Conservation (phyloP, 2,329 filamentous ascomycete genomes). For the Trichoderma aggressivum region DNA sequence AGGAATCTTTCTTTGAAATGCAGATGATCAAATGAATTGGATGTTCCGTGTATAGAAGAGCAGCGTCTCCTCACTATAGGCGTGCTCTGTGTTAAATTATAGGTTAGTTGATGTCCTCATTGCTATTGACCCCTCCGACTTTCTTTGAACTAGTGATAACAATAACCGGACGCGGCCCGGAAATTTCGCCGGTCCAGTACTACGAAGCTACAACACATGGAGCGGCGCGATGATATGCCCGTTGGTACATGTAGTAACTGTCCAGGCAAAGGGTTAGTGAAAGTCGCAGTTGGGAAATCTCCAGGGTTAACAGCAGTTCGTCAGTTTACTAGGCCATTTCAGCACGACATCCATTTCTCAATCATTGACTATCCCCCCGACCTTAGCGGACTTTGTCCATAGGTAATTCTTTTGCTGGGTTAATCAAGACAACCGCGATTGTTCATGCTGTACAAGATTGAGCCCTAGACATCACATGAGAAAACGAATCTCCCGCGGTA, state of each 20-base stretch:
- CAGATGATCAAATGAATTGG: neutral
- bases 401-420: neutral
- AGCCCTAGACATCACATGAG: neutral
- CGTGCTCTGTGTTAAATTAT: neutral
- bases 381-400: neutral
- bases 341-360: neutral
- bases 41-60: neutral
- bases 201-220: neutral
- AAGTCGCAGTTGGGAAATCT: neutral
- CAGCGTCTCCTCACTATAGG: neutral
- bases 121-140: neutral
- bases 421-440: neutral
- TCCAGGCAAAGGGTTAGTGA: neutral
- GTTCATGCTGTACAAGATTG: neutral
- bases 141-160: neutral
- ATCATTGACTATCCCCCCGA: neutral
- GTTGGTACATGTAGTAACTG: neutral
- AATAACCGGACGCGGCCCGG: neutral
- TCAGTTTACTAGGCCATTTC: neutral
- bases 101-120: neutral
- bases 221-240: neutral
- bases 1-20: neutral
- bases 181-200: neutral
- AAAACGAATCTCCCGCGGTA: neutral
- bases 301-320: neutral